phyloP scores from a whole-genome alignment of 2,329 filamentous ascomycete species.

The Calonectria pseudoreteaudii region DNA sequence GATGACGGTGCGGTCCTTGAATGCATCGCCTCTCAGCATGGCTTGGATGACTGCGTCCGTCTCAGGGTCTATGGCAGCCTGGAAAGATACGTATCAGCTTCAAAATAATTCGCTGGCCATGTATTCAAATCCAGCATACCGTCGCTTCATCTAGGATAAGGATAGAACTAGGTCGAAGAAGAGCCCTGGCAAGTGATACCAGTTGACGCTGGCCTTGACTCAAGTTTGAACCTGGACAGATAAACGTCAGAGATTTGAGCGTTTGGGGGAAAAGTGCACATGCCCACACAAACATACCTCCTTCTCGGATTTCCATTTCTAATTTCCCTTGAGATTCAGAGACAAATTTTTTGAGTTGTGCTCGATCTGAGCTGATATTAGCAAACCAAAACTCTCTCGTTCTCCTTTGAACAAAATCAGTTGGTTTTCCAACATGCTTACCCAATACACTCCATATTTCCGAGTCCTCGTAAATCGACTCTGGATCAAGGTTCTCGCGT shows the following conservation, averaged over 20 bases:
- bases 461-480: slow-evolving; percentile 71
- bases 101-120: not conserved
- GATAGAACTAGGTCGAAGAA: slow-evolving; percentile 3
- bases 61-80: slow-evolving; percentile 4
- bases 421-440: not conserved
- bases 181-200: not conserved
- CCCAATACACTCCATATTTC: slow-evolving; percentile 57
- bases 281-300: not conserved
- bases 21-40: not conserved
- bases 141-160: slow-evolving; percentile 8
- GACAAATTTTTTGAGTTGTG: not conserved
- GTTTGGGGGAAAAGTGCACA: not conserved
- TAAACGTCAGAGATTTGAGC: not conserved
- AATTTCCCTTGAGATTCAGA: not conserved
- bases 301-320: slow-evolving; percentile 7
- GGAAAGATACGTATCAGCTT: not conserved
- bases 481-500: slow-evolving; percentile 78
- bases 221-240: not conserved
- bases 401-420: not conserved
- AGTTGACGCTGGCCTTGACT: slow-evolving; percentile 1
- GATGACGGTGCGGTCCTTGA: slow-evolving; percentile 2
- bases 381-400: not conserved
- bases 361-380: not conserved
- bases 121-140: not conserved
- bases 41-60: not conserved